Evolutionary conservation across 2,329 filamentous ascomycete genomes (phyloP), one percentile per base, ranked within the genome.

Genomic region (Orbilia javanica): DNA sequence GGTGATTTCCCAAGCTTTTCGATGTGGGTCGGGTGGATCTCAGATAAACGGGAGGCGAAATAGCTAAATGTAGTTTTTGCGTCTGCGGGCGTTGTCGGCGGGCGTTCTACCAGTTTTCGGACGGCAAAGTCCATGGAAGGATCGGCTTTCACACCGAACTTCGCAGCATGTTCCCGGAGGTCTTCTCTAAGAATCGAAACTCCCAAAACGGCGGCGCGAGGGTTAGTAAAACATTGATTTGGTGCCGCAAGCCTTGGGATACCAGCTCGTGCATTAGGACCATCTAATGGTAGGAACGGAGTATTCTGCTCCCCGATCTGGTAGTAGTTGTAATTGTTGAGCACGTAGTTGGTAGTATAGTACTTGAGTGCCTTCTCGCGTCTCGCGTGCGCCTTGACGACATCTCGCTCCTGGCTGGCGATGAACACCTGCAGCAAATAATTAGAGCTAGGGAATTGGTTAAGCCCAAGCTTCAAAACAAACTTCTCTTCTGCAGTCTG

Each of bases 121-220:
- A 96, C 89, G 82, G 94, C 97, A 27, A 91, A 89, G 0, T 87
- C 86, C 79, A 98, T 92, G 0, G 90, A 89, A 0, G 96, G 96
- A 83, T 99, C 91, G 66, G 88, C 85, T n/a, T 88, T 88, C 4
- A 99, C 94, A 0, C 94, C 94, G 81, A 99, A 94, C 85, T 96
- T 95, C 68, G 88, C 86, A 15, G 94, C 93, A 85, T 98, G 93
- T 10, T 88, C 85, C 77, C 92, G 90, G n/a, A 98, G 87, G 79
- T 96, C 92, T 57, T 86, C 88, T 78, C 89, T 88, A 36, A 99
- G 85, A 18, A 97, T 91, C 27, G 90, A 87, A 82, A 97, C 98
- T 0, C 93, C 93, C 65, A 99, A 87, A 3, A 96, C 86, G 0
- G 91, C 87, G 22, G 93, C 92, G 48, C 88, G 88, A 44, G 91